Evolutionary conservation across 225 moss, liverwort and hornwort species (phyloP).

Genomic region (Neckera pumila): DNA sequence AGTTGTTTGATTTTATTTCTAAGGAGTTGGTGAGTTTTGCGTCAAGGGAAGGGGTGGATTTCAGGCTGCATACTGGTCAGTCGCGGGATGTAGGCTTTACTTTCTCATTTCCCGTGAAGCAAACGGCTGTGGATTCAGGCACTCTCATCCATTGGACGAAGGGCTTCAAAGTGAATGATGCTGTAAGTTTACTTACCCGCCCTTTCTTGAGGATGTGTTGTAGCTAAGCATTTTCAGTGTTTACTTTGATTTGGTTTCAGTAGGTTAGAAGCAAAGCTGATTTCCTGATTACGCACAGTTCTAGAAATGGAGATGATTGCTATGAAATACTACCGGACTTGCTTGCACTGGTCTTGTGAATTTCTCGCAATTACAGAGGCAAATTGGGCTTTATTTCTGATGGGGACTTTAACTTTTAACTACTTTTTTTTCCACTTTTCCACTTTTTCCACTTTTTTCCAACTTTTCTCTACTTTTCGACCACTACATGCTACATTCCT

Average conservation of each 20-base stretch:
- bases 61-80: conserved; percentile 23
- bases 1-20: conserved; percentile 69
- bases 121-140: conserved; percentile 59
- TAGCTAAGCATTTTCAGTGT: background rate
- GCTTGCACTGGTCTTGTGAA: background rate
- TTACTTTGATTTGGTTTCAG: background rate
- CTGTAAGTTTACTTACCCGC: conserved; percentile 12
- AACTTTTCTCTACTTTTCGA: background rate
- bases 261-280: background rate
- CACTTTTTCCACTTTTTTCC: no score
- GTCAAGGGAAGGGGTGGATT: conserved; percentile 27
- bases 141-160: conserved; percentile 78
- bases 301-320: background rate
- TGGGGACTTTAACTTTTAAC: no score
- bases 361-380: background rate
- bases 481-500: background rate
- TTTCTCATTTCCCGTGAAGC: conserved; percentile 82
- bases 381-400: background rate
- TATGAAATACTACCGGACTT: background rate
- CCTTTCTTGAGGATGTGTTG: background rate
- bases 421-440: no score
- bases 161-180: conserved; percentile 75
- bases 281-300: background rate
- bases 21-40: conserved; percentile 57
- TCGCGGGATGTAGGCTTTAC: conserved; percentile 71